These are phyloP conservation scores for Marvania coccoides DNA, from an alignment of 139 green algal species.

Conservation along the genomic window DNA sequence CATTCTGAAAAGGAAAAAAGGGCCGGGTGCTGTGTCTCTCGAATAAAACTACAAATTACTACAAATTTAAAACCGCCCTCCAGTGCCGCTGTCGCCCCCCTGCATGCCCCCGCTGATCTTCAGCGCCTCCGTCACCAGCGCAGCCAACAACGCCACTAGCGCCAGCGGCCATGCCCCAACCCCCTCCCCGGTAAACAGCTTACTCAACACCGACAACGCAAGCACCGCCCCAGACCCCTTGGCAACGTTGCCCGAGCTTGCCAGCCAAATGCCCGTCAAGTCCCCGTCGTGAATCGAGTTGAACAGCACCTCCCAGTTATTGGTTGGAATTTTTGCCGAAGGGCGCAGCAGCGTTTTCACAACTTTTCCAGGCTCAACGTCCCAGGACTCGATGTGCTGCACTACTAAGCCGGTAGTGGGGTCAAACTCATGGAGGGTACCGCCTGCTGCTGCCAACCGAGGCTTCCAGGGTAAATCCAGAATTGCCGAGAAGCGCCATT, in stretches of 20 bases:
- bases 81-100: neutral
- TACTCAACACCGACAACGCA: conserved; percentile 7
- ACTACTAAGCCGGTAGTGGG: conserved; percentile 40
- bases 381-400: conserved; percentile 66
- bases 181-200: conserved; percentile 13
- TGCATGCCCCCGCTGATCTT: neutral
- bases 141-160: neutral
- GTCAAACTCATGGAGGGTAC: conserved; percentile 63
- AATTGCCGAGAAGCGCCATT: conserved; percentile 55
- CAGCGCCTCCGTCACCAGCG: neutral
- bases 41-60: no score
- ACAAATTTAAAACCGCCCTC: no score
- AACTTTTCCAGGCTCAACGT: conserved; percentile 52
- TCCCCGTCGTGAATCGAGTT: conserved; percentile 38
- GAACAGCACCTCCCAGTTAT: conserved; percentile 47
- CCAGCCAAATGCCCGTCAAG: conserved; percentile 35
- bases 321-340: conserved; percentile 31
- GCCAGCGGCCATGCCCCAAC: neutral
- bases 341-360: conserved; percentile 51
- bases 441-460: conserved; percentile 48
- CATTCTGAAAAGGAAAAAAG: no score
- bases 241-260: neutral
- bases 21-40: no score
- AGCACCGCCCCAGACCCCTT: conserved; percentile 6
- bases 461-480: conserved; percentile 58